phyloP scores from a whole-genome alignment of 176 grass and related monocot genomes.

The Musa acuminata region DNA sequence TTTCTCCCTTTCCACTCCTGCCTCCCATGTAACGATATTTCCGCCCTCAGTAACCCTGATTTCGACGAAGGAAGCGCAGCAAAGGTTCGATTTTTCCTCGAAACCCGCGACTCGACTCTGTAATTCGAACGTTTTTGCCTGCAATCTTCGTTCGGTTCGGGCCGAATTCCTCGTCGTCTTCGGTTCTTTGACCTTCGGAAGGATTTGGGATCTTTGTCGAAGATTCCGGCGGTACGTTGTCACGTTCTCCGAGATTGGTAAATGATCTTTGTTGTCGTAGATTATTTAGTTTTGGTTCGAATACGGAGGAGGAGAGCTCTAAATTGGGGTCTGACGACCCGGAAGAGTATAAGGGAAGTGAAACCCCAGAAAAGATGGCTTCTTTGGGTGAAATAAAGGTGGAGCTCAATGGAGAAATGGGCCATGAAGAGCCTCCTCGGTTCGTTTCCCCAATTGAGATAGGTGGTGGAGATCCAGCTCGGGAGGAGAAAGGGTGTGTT shows the following conservation, averaged over 20 bases:
- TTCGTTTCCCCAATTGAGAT: not conserved
- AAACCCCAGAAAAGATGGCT: conserved; percentile 11
- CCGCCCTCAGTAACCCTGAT: not conserved
- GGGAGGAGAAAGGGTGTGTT: not conserved
- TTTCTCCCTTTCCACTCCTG: not conserved
- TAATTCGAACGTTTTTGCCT: not conserved
- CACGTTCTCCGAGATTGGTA: not conserved
- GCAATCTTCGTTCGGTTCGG: not conserved
- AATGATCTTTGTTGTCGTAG: not conserved
- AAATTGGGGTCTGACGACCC: not conserved
- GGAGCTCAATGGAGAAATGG: conserved; percentile 10
- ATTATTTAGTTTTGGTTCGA: not conserved
- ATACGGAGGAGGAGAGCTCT: conserved; percentile 2
- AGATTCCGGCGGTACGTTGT: not conserved
- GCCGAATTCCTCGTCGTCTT: not conserved
- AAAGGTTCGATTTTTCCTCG: not conserved
- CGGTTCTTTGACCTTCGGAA: not conserved
- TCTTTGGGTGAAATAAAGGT: conserved; percentile 1
- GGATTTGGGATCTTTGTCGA: not conserved
- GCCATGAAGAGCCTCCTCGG: not conserved
- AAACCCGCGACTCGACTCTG: not conserved
- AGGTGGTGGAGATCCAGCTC: not conserved
- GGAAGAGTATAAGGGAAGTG: not conserved
- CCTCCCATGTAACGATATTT: not conserved
- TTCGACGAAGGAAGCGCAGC: not conserved